These are phyloP conservation scores for Hyaloscypha bicolor DNA, from an alignment of 495 filamentous ascomycete genomes.

Conservation along the genomic window DNA sequence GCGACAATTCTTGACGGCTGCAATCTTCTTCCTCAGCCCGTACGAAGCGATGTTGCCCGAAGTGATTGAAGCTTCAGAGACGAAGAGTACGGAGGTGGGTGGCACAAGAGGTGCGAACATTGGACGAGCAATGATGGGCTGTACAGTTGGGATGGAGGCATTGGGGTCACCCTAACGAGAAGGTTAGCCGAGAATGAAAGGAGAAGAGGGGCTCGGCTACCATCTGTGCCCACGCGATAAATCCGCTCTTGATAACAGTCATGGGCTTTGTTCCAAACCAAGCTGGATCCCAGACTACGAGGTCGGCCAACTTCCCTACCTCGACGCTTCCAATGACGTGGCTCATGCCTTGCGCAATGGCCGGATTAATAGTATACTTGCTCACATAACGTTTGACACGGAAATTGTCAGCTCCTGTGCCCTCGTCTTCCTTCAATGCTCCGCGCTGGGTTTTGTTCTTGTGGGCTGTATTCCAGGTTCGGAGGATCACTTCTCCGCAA, in stretches of 20 bases:
- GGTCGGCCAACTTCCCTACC: constrained; percentile 87
- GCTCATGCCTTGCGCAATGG: constrained; percentile 88
- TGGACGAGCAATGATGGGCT: constrained; percentile 82
- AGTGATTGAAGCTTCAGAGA: constrained; percentile 71
- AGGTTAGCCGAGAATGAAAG: constrained; percentile 14
- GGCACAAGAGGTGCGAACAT: constrained; percentile 86
- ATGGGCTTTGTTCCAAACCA: constrained; percentile 89
- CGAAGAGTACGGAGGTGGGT: constrained; percentile 76
- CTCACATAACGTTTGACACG: constrained; percentile 90
- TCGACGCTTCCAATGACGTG: constrained; percentile 89
- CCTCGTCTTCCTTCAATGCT: constrained; percentile 72
- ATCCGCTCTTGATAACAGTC: constrained; percentile 84
- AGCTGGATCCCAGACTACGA: constrained; percentile 86
- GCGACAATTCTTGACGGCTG: constrained; percentile 79
- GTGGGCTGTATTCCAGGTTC: constrained; percentile 97
- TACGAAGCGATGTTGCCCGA: constrained; percentile 68
- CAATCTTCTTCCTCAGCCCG: constrained; percentile 76
- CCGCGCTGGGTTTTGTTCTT: constrained; percentile 96
- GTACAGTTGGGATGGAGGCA: constrained; percentile 86
- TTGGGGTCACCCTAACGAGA: constrained; percentile 85
- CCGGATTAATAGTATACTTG: constrained; percentile 98
- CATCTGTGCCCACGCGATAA: constrained; percentile 88
- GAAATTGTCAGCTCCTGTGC: constrained; percentile 86
- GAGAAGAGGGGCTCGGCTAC: constrained; percentile 44
- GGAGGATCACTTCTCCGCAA: constrained; percentile 90